These are phyloP conservation scores for Aspergillus fischeri DNA, from an alignment of 2,329 filamentous ascomycete species.

Conservation along the genomic window DNA sequence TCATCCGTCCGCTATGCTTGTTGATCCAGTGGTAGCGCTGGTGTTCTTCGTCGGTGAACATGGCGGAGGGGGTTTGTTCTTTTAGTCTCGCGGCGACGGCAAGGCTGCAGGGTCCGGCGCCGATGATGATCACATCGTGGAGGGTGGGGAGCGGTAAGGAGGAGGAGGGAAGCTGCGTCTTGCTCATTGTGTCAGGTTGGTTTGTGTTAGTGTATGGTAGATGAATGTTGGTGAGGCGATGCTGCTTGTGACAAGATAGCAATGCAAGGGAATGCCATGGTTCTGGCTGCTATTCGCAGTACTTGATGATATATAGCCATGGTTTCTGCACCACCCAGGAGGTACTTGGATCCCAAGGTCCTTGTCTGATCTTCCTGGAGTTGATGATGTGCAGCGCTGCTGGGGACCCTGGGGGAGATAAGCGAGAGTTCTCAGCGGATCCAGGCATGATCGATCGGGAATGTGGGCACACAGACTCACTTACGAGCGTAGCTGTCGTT, in stretches of 20 bases:
- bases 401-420: constrained; percentile 26
- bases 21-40: constrained; percentile 75
- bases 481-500: not conserved
- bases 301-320: not conserved
- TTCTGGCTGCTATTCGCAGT: not conserved
- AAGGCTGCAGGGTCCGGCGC: constrained; percentile 70
- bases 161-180: constrained; percentile 3
- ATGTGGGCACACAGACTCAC: not conserved
- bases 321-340: constrained; percentile 22
- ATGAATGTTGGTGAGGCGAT: not conserved
- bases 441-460: not conserved
- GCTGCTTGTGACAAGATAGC: not conserved
- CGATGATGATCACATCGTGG: constrained; percentile 66
- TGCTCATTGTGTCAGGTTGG: not conserved
- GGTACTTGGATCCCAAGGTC: constrained; percentile 35
- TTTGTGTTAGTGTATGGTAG: not conserved
- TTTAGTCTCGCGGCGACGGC: constrained; percentile 68
- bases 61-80: constrained; percentile 69
- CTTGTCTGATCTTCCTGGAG: constrained; percentile 9
- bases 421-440: not conserved
- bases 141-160: constrained; percentile 13
- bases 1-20: constrained; percentile 59
- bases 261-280: not conserved
- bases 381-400: constrained; percentile 6
- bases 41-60: constrained; percentile 81